Percentiles rank a stretch among this genome's conserved stretches.
These are phyloP conservation scores for Yarrowia osloensis DNA, from an alignment of 805 yeast species.

Conservation along the genomic window DNA sequence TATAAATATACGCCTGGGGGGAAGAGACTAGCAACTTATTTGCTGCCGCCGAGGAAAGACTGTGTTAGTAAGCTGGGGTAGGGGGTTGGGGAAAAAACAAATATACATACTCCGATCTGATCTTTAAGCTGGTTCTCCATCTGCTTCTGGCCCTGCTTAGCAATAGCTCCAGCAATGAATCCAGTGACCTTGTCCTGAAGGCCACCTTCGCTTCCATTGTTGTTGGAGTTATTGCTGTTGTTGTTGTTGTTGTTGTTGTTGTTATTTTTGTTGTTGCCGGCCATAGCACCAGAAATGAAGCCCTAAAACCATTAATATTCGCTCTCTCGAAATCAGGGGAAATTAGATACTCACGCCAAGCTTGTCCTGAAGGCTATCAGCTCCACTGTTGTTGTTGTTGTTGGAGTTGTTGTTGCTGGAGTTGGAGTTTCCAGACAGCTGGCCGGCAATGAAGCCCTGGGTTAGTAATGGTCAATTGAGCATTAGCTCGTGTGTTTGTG, in stretches of 20 bases:
- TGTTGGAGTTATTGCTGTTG: constrained; percentile 4
- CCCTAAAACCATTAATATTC: constrained; percentile 21
- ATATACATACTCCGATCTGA: constrained; percentile 27
- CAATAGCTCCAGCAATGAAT: constrained; percentile 28
- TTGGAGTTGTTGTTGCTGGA: neutral
- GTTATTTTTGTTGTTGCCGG: constrained; percentile 14
- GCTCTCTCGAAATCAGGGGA: neutral
- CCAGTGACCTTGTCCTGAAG: constrained; percentile 29
- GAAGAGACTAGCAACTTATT: neutral
- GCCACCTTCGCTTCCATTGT: neutral
- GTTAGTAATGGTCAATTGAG: neutral
- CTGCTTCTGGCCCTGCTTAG: constrained; percentile 30
- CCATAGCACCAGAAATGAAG: constrained; percentile 19
- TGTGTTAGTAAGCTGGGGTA: neutral
- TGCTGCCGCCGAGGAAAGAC: constrained; percentile 14
- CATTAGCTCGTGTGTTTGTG: neutral
- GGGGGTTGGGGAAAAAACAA: neutral
- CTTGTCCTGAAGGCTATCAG: constrained; percentile 12
- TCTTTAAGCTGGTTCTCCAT: constrained; percentile 22
- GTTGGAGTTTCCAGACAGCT: constrained; percentile 9
- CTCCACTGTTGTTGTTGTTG: constrained; percentile 5
- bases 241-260: neutral
- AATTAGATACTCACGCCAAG: constrained; percentile 23
- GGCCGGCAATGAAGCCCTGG: constrained; percentile 6
- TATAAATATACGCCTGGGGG: constrained; percentile 1